Conservation (phyloP, 2,329 filamentous ascomycete species). For the Fusarium gaditjirri region DNA sequence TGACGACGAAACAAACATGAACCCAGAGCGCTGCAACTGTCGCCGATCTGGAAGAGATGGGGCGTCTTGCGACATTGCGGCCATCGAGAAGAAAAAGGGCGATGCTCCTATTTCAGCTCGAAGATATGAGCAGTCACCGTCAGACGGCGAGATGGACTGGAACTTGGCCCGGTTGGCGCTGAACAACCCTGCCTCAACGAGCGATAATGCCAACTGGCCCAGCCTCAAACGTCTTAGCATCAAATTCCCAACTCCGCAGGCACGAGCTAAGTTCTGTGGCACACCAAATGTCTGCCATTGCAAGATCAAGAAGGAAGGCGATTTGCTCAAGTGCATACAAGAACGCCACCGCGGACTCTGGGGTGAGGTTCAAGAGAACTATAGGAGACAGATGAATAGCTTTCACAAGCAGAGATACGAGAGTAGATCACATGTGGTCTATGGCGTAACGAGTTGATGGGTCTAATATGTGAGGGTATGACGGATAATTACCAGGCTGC, state of each 20-base stretch:
- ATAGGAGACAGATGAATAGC: slow-evolving; percentile 40
- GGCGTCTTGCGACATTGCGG: slow-evolving; percentile 34
- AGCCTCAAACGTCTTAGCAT: slow-evolving; percentile 48
- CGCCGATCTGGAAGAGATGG: slow-evolving; percentile 43
- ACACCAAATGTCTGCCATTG: slow-evolving; percentile 46
- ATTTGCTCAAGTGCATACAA: slow-evolving; percentile 42
- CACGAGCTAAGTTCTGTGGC: slow-evolving; percentile 44
- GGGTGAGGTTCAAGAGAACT: slow-evolving; percentile 46
- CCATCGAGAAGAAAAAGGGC: slow-evolving; percentile 46
- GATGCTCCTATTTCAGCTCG: slow-evolving; percentile 39
- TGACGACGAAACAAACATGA: slow-evolving; percentile 48
- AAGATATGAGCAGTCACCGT: slow-evolving; percentile 40
- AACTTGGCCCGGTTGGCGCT: slow-evolving; percentile 47
- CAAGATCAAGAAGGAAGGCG: slow-evolving; percentile 36
- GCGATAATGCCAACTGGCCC: slow-evolving; percentile 32
- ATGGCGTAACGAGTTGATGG: slow-evolving; percentile 27
- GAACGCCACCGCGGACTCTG: slow-evolving; percentile 44
- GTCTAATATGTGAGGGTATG: background rate
- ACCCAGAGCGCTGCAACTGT: slow-evolving; percentile 51
- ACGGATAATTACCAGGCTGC: background rate
- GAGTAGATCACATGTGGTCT: slow-evolving; percentile 38
- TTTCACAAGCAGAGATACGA: slow-evolving; percentile 38
- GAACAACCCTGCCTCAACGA: slow-evolving; percentile 42
- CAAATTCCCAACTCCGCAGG: slow-evolving; percentile 38
- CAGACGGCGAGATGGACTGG: slow-evolving; percentile 41